Evolutionary conservation across 306 rosid species (phyloP).

Genomic region (Sechiopsis laciniata): DNA sequence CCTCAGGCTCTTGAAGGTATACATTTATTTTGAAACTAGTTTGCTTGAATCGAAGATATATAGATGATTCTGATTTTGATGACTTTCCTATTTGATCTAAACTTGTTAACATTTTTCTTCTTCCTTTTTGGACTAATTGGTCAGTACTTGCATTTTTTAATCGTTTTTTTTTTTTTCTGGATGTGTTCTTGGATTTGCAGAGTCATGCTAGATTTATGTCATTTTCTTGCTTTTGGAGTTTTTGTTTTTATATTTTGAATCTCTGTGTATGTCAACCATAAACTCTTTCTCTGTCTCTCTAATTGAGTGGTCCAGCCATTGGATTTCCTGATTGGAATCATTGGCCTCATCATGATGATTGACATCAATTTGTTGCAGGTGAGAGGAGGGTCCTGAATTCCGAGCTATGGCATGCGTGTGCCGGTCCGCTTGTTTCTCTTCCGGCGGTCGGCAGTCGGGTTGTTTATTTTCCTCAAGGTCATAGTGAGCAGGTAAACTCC

Average conservation of each 20-base stretch:
- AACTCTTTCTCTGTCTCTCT: conserved; percentile 6
- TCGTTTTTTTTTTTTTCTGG: neutral
- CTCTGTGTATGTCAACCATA: conserved; percentile 15
- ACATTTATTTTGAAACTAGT: conserved; percentile 2
- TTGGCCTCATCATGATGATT: conserved; percentile 23
- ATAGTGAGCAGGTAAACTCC: conserved; percentile 78
- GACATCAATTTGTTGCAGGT: conserved; percentile 51
- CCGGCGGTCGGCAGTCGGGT: conserved; percentile 86
- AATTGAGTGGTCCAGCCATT: conserved; percentile 20
- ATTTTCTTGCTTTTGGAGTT: conserved; percentile 17
- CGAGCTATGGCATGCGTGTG: conserved; percentile 99
- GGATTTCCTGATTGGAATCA: conserved; percentile 14
- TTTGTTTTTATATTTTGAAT: conserved; percentile 17
- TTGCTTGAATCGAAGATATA: neutral
- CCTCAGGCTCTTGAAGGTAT: conserved; percentile 89
- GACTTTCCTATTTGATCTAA: conserved; percentile 4
- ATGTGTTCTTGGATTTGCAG: conserved; percentile 15
- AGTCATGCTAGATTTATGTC: conserved; percentile 18
- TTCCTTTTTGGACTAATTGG: neutral
- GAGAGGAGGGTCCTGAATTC: conserved; percentile 85
- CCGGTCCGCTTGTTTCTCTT: conserved; percentile 92
- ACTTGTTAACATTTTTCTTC: conserved; percentile 1
- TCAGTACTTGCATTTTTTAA: neutral
- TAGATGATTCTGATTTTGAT: conserved; percentile 11
- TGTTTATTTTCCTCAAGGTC: conserved; percentile 94